Base-by-base conservation (phyloP, 345 rosid species). In the Populus tremula region DNA sequence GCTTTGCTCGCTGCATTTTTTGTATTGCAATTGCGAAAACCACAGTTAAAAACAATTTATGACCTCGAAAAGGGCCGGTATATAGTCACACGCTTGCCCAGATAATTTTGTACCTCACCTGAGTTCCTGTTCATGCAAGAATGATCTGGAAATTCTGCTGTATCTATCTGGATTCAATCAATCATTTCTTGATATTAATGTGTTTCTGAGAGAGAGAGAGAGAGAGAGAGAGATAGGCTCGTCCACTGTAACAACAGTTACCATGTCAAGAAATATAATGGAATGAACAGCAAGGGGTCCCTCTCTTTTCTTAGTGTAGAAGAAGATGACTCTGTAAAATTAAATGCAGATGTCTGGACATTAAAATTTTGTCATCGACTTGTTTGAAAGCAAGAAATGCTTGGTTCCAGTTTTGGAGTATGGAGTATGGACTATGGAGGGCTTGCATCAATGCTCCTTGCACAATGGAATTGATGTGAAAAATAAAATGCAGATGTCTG, bases 1-100 rank as follows among this genome's bases (percentile, higher is more conserved):
- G 86, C 80, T 63, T 72, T 81, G 63, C 72, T 86, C 56, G 87
- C 81, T 67, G 70, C 82, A 25, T 71, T 76, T 41, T 69, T 78
- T 69, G 80, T 84, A 29, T 11, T 84, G 53, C 84, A 84, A 81
- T 78, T 80, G 71, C 87, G 82, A 76, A 84, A 81, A 81, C 84
- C 87, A 54, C 78, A 78, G 41, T 21, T 84, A 20, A 84, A 84
- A 73, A 84, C 84, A 43, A 81, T 84, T 41, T 84, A 84, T 31
- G 87, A 84, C 73, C 77, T 84, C 8, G 80, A 84, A 76, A 84
- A 81, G 77, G 87, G 87, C 31, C 82, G 59, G 16, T 84, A 84
- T 59, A 81, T 84, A 47, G 82, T 81, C 43, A 84, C 87, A 27
- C 78, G 82, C 8, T 45, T 84, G 70, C 80, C 84, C 41, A 76